These are phyloP conservation scores for fission yeast (Schizosaccharomyces pombe) DNA, from an alignment of 805 yeast species.

Conservation along the genomic window DNA sequence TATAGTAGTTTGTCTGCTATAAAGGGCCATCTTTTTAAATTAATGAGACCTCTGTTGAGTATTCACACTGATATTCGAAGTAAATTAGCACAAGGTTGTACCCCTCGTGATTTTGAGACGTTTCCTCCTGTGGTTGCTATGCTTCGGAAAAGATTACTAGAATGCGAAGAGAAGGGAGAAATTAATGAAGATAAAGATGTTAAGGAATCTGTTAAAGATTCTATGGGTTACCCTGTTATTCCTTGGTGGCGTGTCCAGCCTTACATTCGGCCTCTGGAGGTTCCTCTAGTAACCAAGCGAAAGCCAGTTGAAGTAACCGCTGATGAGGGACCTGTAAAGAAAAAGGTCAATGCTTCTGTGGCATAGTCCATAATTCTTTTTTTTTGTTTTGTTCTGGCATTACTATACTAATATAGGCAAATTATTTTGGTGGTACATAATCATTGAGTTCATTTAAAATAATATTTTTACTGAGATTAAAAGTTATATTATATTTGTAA, in stretches of 20 bases:
- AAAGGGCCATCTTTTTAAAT: neutral
- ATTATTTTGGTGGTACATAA: no score
- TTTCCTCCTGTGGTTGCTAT: neutral
- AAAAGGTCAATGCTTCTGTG: neutral
- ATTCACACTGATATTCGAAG: neutral
- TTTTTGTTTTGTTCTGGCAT: no score
- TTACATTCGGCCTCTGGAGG: neutral
- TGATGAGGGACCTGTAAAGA: neutral
- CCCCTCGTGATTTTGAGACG: slow-evolving; percentile 1
- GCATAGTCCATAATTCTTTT: neutral
- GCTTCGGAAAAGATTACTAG: neutral
- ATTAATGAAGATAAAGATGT: neutral
- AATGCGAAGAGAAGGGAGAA: neutral
- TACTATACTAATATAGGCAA: no score
- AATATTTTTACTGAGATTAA: no score
- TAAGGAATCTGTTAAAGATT: neutral
- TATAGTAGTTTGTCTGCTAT: neutral
- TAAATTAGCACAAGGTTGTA: neutral
- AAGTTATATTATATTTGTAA: no score
- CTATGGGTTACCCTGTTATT: neutral
- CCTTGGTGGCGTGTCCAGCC: slow-evolving; percentile 9
- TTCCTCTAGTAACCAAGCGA: neutral
- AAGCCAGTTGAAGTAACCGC: neutral
- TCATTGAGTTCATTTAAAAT: no score
- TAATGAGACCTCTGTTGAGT: neutral